phyloP scores from a whole-genome alignment of 345 rosid genomes.

The Reutealis trisperma region DNA sequence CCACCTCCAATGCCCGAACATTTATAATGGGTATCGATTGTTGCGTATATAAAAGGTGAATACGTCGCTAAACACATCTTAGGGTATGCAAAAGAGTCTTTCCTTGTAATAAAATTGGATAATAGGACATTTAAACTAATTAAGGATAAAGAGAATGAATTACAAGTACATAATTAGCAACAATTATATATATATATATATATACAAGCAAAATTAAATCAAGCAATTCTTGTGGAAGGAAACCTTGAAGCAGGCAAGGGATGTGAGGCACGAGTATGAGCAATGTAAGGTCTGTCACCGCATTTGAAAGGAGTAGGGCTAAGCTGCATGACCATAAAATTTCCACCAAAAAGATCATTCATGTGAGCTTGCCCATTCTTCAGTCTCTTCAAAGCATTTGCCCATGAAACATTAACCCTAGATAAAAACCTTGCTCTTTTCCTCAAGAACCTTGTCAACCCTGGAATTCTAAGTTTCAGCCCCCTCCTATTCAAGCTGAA shows the following conservation, averaged over 20 bases:
- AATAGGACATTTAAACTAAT: no score
- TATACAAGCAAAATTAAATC: background rate
- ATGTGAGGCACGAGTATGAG: background rate
- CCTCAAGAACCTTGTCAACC: slow-evolving; percentile 28
- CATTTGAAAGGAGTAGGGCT: slow-evolving; percentile 16
- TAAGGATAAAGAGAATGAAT: no score
- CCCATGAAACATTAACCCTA: slow-evolving; percentile 25
- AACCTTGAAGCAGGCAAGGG: background rate
- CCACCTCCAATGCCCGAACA: no score
- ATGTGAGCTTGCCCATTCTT: slow-evolving; percentile 38
- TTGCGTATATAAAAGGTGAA: no score
- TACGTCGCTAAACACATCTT: no score
- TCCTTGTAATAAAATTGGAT: no score
- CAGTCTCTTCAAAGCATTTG: slow-evolving; percentile 36
- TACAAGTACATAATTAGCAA: no score
- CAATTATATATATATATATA: background rate
- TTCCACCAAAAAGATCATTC: slow-evolving; percentile 46
- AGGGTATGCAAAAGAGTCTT: no score
- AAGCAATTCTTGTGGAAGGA: background rate
- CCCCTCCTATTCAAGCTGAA: slow-evolving; percentile 17
- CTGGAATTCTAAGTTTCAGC: slow-evolving; percentile 22
- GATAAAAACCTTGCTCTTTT: slow-evolving; percentile 23
- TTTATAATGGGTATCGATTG: no score
- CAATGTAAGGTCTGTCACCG: background rate
- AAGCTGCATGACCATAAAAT: slow-evolving; percentile 29